Percentiles rank a stretch among this genome's conserved stretches.
These are phyloP conservation scores for Lojkania enalia DNA, from an alignment of 2,329 filamentous ascomycete species.

Conservation along the genomic window DNA sequence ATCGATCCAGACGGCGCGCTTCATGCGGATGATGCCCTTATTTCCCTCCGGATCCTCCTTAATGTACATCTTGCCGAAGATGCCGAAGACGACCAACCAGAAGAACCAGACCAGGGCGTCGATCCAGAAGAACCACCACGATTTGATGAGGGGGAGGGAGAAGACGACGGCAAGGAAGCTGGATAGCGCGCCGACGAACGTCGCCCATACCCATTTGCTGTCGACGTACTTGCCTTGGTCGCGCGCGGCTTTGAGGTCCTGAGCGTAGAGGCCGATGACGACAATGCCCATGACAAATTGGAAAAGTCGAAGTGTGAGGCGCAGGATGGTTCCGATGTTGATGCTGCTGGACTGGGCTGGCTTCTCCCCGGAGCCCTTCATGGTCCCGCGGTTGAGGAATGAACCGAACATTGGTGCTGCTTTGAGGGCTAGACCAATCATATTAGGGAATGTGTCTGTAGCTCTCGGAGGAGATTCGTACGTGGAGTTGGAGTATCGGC, in stretches of 20 bases:
- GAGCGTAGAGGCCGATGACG: slow-evolving; percentile 70
- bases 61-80: slow-evolving; percentile 84
- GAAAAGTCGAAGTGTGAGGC: slow-evolving; percentile 68
- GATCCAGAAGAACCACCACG: slow-evolving; percentile 64
- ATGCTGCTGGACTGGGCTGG: slow-evolving; percentile 19
- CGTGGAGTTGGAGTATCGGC: slow-evolving; percentile 4
- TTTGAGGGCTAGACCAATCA: not conserved
- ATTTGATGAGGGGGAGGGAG: slow-evolving; percentile 61
- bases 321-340: slow-evolving; percentile 41
- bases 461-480: slow-evolving; percentile 12
- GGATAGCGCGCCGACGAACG: slow-evolving; percentile 58
- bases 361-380: slow-evolving; percentile 34
- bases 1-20: slow-evolving; percentile 84
- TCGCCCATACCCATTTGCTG: slow-evolving; percentile 62
- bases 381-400: slow-evolving; percentile 33
- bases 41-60: slow-evolving; percentile 67
- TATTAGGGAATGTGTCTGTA: not conserved
- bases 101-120: slow-evolving; percentile 72
- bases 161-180: slow-evolving; percentile 53
- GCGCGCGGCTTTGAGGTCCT: slow-evolving; percentile 43
- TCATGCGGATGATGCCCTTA: slow-evolving; percentile 71
- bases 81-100: slow-evolving; percentile 79
- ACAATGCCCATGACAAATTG: slow-evolving; percentile 77
- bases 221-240: slow-evolving; percentile 49
- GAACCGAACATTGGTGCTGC: slow-evolving; percentile 15